Percentiles rank a stretch among this genome's conserved stretches.
phyloP scores from a whole-genome alignment of 768 basidiomycete species.

The Boletus subparvulus region DNA sequence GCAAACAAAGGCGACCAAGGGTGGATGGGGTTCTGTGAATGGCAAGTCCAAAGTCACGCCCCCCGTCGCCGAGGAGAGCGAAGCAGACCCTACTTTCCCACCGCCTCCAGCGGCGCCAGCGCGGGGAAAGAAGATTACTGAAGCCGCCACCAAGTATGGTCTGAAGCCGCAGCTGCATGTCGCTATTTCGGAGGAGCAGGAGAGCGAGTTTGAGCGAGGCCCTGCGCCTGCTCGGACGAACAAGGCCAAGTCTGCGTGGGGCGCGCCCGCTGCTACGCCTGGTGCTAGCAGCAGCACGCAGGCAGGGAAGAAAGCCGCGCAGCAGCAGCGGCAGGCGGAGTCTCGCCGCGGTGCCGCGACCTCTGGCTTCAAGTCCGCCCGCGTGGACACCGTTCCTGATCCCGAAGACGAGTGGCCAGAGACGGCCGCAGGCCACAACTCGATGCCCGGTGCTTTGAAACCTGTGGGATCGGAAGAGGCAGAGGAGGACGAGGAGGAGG shows the following conservation, averaged over 20 bases:
- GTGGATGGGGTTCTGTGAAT: constrained; percentile 21
- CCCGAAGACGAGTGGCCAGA: constrained; percentile 11
- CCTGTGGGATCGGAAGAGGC: constrained; percentile 3
- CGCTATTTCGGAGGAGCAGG: constrained; percentile 19
- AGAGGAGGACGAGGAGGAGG: constrained; percentile 22
- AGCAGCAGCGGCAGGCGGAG: constrained; percentile 10
- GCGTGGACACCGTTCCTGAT: constrained; percentile 16
- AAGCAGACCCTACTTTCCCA: constrained; percentile 6
- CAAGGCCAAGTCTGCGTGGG: constrained; percentile 21
- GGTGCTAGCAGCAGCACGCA: constrained; percentile 4
- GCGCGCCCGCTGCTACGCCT: background rate
- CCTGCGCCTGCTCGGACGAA: constrained; percentile 7
- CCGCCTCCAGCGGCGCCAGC: constrained; percentile 1
- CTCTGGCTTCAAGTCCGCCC: constrained; percentile 10
- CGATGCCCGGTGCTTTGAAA: constrained; percentile 8
- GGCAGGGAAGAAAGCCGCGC: constrained; percentile 13
- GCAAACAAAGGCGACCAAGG: constrained; percentile 14
- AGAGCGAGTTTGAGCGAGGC: constrained; percentile 10
- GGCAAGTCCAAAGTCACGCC: constrained; percentile 21
- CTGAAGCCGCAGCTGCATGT: constrained; percentile 21
- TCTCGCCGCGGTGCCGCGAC: constrained; percentile 5
- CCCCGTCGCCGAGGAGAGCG: constrained; percentile 9
- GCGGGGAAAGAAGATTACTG: constrained; percentile 17
- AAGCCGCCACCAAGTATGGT: background rate
- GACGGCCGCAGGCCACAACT: background rate